phyloP scores from a whole-genome alignment of 2,329 filamentous ascomycete species.

The Colletotrichum spinosum region DNA sequence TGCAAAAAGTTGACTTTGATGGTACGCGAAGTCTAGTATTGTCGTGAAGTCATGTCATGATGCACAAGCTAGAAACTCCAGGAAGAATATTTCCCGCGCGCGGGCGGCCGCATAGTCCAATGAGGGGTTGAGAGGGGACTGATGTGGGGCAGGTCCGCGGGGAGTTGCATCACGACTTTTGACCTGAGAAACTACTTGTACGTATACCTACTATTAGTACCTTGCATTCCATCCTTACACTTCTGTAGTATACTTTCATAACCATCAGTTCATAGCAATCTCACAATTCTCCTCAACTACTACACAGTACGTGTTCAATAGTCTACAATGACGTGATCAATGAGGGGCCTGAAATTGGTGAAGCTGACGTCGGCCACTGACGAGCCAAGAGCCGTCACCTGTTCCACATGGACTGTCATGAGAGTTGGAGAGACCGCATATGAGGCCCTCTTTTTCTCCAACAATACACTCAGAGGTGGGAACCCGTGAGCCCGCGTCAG shows the following conservation, averaged over 20 bases:
- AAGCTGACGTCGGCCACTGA: conserved; percentile 9
- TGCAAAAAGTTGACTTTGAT: neutral
- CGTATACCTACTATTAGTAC: neutral
- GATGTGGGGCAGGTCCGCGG: conserved; percentile 6
- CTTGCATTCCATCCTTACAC: too few species aligned
- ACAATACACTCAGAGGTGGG: conserved; percentile 3
- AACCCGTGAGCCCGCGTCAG: neutral
- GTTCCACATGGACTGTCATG: conserved; percentile 2
- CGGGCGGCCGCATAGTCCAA: conserved; percentile 20
- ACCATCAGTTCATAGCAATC: neutral
- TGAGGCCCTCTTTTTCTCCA: conserved; percentile 27
- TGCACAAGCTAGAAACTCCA: conserved; percentile 5
- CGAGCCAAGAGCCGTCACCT: conserved; percentile 3
- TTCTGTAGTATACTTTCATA: neutral
- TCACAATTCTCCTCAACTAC: too few species aligned
- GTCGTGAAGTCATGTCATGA: conserved; percentile 26
- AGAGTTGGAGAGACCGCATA: conserved; percentile 8
- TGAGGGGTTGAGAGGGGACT: conserved; percentile 19
- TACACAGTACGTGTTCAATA: too few species aligned
- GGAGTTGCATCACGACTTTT: neutral
- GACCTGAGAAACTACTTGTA: neutral
- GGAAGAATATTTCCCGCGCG: conserved; percentile 18
- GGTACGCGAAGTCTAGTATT: neutral
- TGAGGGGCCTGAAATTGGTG: too few species aligned
- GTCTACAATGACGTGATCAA: too few species aligned